Conservation (phyloP, 495 filamentous ascomycete species). For the Hyaloscypha finlandica region DNA sequence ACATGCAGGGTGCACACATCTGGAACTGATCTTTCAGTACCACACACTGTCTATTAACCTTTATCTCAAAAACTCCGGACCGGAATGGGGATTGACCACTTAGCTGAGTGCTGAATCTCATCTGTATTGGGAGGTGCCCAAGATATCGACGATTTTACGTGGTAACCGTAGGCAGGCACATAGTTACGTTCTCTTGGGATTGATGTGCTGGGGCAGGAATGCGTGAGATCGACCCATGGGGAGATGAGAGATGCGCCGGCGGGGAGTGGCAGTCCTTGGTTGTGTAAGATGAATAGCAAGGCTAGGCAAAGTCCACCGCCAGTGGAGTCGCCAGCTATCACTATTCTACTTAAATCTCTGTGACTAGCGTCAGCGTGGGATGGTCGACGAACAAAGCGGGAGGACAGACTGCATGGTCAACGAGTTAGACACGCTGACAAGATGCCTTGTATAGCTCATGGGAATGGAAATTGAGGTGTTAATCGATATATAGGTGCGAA, state of each 20-base stretch:
- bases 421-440: conserved; percentile 81
- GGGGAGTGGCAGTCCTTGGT: conserved; percentile 61
- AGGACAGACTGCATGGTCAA: conserved; percentile 55
- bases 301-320: conserved; percentile 80
- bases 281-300: conserved; percentile 67
- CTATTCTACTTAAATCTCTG: conserved; percentile 64
- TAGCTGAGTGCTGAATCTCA: conserved; percentile 40
- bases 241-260: conserved; percentile 91
- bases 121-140: conserved; percentile 94
- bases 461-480: conserved; percentile 89
- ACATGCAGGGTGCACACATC: conserved; percentile 2
- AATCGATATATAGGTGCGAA: conserved; percentile 80
- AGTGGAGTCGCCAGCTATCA: conserved; percentile 82
- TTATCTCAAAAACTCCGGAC: conserved; percentile 1
- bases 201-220: conserved; percentile 87
- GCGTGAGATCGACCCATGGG: conserved; percentile 92
- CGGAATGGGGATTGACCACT: neutral
- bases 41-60: conserved; percentile 63
- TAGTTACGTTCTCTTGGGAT: conserved; percentile 75
- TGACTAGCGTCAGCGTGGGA: too few relatives aligned
- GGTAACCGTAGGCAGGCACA: conserved; percentile 82
- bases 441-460: conserved; percentile 85
- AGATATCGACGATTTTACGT: conserved; percentile 74
- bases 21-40: conserved; percentile 87
- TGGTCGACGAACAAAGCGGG: too few relatives aligned